A percentile compares a stretch with the other conserved stretches of the same genome.
phyloP scores from a whole-genome alignment of 768 basidiomycete species.

The Suillus variegatus region DNA sequence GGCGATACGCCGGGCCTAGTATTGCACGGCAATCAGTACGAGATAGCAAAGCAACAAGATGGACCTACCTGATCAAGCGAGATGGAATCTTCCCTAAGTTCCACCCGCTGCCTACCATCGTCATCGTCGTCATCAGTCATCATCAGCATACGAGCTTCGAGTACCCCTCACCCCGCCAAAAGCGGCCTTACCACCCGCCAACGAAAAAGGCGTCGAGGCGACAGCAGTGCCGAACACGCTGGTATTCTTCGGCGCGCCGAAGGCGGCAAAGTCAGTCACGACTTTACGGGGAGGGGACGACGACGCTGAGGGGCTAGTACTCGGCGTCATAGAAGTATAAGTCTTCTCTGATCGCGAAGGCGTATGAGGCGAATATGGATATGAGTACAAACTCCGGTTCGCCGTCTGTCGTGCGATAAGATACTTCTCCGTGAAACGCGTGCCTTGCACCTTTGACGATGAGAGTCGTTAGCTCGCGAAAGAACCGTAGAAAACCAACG shows the following conservation, averaged over 20 bases:
- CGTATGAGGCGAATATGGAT: slow-evolving; percentile 52
- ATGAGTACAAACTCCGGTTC: slow-evolving; percentile 53
- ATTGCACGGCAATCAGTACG: slow-evolving; percentile 9
- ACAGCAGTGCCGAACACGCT: slow-evolving; percentile 88
- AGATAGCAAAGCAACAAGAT: slow-evolving; percentile 3
- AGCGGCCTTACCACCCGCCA: slow-evolving; percentile 79
- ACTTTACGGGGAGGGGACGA: slow-evolving; percentile 85
- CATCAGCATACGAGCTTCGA: slow-evolving; percentile 48
- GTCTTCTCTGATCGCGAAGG: slow-evolving; percentile 44
- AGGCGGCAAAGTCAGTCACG: slow-evolving; percentile 85
- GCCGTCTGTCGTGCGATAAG: slow-evolving; percentile 68
- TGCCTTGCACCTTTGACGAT: slow-evolving; percentile 75
- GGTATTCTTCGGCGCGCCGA: slow-evolving; percentile 70
- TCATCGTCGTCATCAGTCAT: slow-evolving; percentile 77
- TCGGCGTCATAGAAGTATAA: slow-evolving; percentile 27
- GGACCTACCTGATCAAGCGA: slow-evolving; percentile 84
- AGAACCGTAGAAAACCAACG: slow-evolving; percentile 19
- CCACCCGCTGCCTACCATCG: slow-evolving; percentile 68
- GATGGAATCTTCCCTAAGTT: slow-evolving; percentile 82
- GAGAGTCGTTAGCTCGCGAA: slow-evolving; percentile 8
- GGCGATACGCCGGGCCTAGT: slow-evolving; percentile 79
- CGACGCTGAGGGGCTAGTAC: slow-evolving; percentile 28
- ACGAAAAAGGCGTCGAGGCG: slow-evolving; percentile 74
- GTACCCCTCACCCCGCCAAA: slow-evolving; percentile 74
- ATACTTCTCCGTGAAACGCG: slow-evolving; percentile 97